Conservation (phyloP, 2,329 filamentous ascomycete species). For the Biscogniauxia marginata region DNA sequence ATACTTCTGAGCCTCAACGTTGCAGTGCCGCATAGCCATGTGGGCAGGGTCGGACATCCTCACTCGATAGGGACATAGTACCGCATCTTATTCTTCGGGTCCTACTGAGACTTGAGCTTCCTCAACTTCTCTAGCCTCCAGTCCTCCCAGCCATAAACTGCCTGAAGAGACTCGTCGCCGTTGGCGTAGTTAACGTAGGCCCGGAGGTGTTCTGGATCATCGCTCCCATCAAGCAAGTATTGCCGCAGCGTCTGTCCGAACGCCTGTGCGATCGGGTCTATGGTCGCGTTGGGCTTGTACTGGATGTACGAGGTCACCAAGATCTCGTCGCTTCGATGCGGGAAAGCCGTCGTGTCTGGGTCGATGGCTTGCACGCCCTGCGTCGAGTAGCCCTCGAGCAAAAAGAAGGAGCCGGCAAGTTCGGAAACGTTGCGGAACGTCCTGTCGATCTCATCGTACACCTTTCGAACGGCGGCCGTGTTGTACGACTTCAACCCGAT, state of each 20-base stretch:
- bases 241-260: conserved; percentile 14
- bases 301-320: conserved; percentile 19
- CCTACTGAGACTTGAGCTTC: conserved; percentile 14
- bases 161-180: conserved; percentile 14
- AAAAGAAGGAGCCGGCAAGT: conserved; percentile 19
- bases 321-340: conserved; percentile 19
- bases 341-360: conserved; percentile 14
- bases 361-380: conserved; percentile 21
- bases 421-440: conserved; percentile 13
- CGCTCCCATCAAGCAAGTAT: conserved; percentile 16
- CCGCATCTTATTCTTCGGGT: conserved; percentile 16
- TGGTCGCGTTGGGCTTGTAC: conserved; percentile 13
- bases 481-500: conserved; percentile 19
- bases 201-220: conserved; percentile 14
- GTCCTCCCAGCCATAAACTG: conserved; percentile 20
- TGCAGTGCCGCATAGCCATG: too few relatives aligned
- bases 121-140: conserved; percentile 18
- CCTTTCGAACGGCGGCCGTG: conserved; percentile 12
- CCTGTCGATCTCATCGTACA: conserved; percentile 20
- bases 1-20: too few relatives aligned
- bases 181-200: conserved; percentile 24
- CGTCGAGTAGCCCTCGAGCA: conserved; percentile 23
- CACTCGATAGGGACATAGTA: too few relatives aligned
- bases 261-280: conserved; percentile 12
- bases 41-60: too few relatives aligned